These are phyloP conservation scores for Tulasnella sp. DNA, from an alignment of 768 basidiomycete genomes.

Conservation along the genomic window DNA sequence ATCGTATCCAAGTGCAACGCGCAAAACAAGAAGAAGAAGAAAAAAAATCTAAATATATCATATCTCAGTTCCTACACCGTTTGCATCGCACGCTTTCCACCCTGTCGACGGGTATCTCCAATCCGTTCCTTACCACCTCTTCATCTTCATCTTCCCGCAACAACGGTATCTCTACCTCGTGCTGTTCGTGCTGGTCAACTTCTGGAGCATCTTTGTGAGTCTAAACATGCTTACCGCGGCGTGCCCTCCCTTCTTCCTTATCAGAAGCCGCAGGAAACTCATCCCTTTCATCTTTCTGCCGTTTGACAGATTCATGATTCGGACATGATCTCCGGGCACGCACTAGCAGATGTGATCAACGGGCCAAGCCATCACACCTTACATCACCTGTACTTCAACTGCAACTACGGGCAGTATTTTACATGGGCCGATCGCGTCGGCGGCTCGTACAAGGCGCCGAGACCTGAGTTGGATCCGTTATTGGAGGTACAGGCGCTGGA, in stretches of 20 bases:
- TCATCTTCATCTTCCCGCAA: conserved; percentile 80
- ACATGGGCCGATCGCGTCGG: conserved; percentile 83
- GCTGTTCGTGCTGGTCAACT: conserved; percentile 85
- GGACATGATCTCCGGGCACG: conserved; percentile 92
- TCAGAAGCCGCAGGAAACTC: background rate
- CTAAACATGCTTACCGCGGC: background rate
- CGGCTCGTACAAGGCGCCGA: conserved; percentile 84
- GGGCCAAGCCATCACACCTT: conserved; percentile 98
- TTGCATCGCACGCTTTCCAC: conserved; percentile 96
- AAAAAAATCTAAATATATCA: too few relatives aligned
- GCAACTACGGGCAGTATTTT: conserved; percentile 96
- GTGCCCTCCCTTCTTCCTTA: background rate
- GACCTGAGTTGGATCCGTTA: conserved; percentile 71
- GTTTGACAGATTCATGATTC: conserved; percentile 82
- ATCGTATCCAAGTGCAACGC: too few relatives aligned
- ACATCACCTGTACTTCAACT: conserved; percentile 93
- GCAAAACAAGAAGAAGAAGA: too few relatives aligned
- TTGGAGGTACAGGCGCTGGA: conserved; percentile 45
- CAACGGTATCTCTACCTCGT: conserved; percentile 75
- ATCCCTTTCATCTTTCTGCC: background rate
- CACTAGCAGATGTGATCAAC: conserved; percentile 83
- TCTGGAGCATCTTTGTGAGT: conserved; percentile 84
- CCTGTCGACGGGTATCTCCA: conserved; percentile 90
- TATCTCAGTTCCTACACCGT: conserved; percentile 87
- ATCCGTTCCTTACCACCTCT: conserved; percentile 89